Base-by-base conservation (phyloP, 2,329 filamentous ascomycete species). In the Cladosporium sp. region DNA sequence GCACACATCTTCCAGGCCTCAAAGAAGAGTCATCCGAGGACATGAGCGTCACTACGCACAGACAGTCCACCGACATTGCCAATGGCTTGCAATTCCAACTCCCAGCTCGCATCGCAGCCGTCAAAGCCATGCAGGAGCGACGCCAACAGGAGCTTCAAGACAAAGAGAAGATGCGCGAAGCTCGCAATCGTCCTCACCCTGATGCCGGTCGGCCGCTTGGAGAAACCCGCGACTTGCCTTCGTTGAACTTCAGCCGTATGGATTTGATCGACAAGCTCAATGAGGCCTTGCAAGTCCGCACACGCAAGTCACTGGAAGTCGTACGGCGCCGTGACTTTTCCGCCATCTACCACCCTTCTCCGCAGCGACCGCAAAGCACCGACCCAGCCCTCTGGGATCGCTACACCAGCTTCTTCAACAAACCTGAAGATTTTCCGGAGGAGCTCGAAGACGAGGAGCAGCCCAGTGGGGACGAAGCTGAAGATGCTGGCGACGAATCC, bases 1-100 rank as follows among this genome's bases (percentile, higher is more conserved):
- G 61, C 54, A 59, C 61, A 13, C 61, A 71, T 61, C 66, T 76
- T 13, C 70, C 73, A 10, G 72, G 72, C 43, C 60, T 77, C 32
- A 76, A 76, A 52, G 74, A 77, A 57, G 74, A 76, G 54, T 74
- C 73, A 14, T 67, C 73, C 43, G 73, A 76, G 48, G 73, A 74
- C 54, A 71, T 73, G 56, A 73, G 72, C 52, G 64, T 63, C 49
- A 60, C 58, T 11, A 63, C 66, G 10, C 55, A 59, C 43, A 60
- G 60, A 22, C 52, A 50, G 34, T 49, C 49, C 5, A 44, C 44
- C 13, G 50, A 49, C 11, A 56, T 54, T 7, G 46, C 46, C 7
- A 56, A 60, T 11, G 56, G 54, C 34, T 50, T 57, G 19, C 61
- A 63, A 9, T 64, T 68, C 43, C 59, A 60, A 4, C 54, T 68